Evolutionary conservation across 768 basidiomycete species (phyloP).

Genomic region (Mycena pura): DNA sequence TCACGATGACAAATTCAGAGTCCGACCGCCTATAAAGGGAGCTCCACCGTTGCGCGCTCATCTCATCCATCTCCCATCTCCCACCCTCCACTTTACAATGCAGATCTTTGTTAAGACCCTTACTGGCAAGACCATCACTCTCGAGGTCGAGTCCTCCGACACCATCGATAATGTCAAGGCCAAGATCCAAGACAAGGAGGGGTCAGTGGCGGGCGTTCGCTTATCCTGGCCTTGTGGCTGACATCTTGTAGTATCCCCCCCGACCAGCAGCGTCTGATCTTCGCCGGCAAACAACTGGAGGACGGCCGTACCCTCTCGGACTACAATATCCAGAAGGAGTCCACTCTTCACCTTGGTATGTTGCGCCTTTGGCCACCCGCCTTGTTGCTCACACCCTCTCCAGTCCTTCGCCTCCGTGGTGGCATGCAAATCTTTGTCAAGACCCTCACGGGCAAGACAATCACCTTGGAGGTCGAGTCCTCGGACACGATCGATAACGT

Average conservation of each 20-base stretch:
- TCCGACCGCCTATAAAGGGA: slow-evolving; percentile 5
- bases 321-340: slow-evolving; percentile 74
- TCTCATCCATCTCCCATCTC: slow-evolving; percentile 7
- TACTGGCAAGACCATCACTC: slow-evolving; percentile 81
- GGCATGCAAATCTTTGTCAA: slow-evolving; percentile 90
- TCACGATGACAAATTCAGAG: neutral
- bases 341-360: slow-evolving; percentile 58
- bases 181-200: slow-evolving; percentile 91
- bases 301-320: slow-evolving; percentile 79
- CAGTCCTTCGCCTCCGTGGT: slow-evolving; percentile 43
- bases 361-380: slow-evolving; percentile 31
- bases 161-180: slow-evolving; percentile 77
- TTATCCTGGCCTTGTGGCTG: slow-evolving; percentile 3
- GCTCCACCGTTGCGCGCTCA: neutral
- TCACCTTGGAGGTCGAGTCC: slow-evolving; percentile 86
- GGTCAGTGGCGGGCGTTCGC: slow-evolving; percentile 49
- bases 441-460: slow-evolving; percentile 89
- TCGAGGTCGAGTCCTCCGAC: slow-evolving; percentile 75
- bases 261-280: slow-evolving; percentile 81
- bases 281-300: slow-evolving; percentile 85
- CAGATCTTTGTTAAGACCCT: slow-evolving; percentile 59
- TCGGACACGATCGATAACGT: slow-evolving; percentile 81
- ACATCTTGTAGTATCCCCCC: slow-evolving; percentile 63
- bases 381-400: neutral
- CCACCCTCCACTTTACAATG: slow-evolving; percentile 36